phyloP scores from a whole-genome alignment of 2,329 filamentous ascomycete genomes.

The Paradendryphiella salina region DNA sequence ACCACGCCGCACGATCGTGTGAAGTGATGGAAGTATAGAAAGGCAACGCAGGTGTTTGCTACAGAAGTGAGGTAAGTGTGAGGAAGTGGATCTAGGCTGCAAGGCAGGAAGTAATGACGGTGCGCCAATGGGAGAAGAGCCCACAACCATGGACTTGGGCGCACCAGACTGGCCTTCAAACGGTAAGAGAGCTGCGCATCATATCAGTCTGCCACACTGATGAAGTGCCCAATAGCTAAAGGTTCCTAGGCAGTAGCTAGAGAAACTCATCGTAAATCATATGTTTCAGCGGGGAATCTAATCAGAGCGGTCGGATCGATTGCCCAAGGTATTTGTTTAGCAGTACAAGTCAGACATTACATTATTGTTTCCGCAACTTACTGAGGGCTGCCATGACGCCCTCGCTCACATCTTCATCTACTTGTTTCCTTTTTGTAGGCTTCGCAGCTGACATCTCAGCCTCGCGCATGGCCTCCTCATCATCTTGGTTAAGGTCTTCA shows the following conservation, averaged over 20 bases:
- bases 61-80: neutral
- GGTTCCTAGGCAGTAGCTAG: too few relatives aligned
- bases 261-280: too few relatives aligned
- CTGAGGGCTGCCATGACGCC: constrained; percentile 63
- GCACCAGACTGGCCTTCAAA: neutral
- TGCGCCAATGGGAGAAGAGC: constrained; percentile 8
- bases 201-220: neutral
- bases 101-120: neutral
- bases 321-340: neutral
- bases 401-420: constrained; percentile 56
- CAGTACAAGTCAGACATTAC: neutral
- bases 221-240: too few relatives aligned
- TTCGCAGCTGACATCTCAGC: constrained; percentile 23
- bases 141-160: neutral
- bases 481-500: constrained; percentile 46
- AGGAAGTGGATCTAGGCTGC: constrained; percentile 2
- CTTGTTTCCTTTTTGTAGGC: constrained; percentile 43
- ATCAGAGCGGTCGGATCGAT: neutral
- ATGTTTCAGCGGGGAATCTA: too few relatives aligned
- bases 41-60: constrained; percentile 7
- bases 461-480: constrained; percentile 53
- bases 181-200: neutral
- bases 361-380: constrained; percentile 53
- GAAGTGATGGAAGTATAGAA: neutral
- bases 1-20: neutral